phyloP scores from a whole-genome alignment of 257 asterid species.

The Nicotiana knightiana region DNA sequence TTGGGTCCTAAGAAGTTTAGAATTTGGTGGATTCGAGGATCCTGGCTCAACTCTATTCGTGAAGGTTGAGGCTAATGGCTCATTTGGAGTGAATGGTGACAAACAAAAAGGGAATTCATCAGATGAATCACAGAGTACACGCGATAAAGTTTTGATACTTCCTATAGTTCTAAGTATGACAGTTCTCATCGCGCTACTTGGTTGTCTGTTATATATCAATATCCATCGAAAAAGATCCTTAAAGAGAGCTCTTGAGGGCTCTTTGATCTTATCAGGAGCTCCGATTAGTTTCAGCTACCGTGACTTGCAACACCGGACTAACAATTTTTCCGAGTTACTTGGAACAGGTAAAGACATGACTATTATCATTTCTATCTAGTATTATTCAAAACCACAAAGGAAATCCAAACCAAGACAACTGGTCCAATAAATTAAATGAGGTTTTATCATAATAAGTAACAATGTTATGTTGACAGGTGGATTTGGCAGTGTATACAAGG shows the following conservation, averaged over 20 bases:
- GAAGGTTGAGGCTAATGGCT: conserved; percentile 51
- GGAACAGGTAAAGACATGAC: conserved; percentile 58
- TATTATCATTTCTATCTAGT: conserved; percentile 3
- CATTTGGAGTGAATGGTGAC: conserved; percentile 13
- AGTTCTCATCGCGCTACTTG: conserved; percentile 49
- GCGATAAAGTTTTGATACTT: conserved; percentile 53
- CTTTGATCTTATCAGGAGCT: conserved; percentile 62
- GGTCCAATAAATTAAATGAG: background rate
- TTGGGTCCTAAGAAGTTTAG: conserved; percentile 65
- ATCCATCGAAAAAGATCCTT: conserved; percentile 45
- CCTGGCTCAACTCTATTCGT: conserved; percentile 74
- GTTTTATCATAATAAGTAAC: background rate
- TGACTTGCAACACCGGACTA: conserved; percentile 57
- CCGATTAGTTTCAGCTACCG: conserved; percentile 67
- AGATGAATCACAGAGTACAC: conserved; percentile 18
- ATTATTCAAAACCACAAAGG: background rate
- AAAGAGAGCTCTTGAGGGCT: conserved; percentile 52
- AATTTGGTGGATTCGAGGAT: conserved; percentile 82
- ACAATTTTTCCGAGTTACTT: conserved; percentile 55
- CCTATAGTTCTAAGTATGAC: conserved; percentile 77
- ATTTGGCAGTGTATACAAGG: conserved; percentile 84
- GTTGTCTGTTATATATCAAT: conserved; percentile 44
- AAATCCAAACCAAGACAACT: background rate
- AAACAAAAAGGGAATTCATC: conserved; percentile 22
- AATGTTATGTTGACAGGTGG: conserved; percentile 53